These are phyloP conservation scores for Solanum hybrid DNA, from an alignment of 305 asterid species.

Conservation along the genomic window DNA sequence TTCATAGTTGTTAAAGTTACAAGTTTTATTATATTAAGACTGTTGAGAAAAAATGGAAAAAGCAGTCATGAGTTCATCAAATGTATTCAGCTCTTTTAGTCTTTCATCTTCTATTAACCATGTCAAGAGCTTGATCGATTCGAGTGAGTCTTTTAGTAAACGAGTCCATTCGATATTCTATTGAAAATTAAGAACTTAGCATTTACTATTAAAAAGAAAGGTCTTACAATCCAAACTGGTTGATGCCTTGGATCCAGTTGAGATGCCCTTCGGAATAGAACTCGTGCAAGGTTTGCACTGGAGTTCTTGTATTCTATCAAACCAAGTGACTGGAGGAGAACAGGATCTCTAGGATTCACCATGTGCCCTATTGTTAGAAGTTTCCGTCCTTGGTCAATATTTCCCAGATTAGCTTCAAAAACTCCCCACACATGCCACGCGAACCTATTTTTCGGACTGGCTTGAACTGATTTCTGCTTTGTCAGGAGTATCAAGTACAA, in stretches of 20 bases:
- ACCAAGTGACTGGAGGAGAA: conserved; percentile 84
- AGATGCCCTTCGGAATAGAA: conserved; percentile 67
- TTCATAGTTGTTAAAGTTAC: background rate
- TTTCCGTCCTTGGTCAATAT: conserved; percentile 62
- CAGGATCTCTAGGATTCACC: conserved; percentile 91
- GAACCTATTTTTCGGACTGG: conserved; percentile 93
- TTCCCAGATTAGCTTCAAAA: conserved; percentile 69
- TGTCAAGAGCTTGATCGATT: background rate
- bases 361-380: conserved; percentile 83
- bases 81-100: background rate
- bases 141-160: background rate
- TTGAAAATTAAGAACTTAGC: background rate
- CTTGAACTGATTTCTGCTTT: conserved; percentile 80
- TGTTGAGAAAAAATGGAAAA: background rate
- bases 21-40: background rate
- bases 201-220: background rate
- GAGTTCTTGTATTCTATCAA: conserved; percentile 70
- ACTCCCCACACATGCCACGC: conserved; percentile 99
- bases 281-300: conserved; percentile 71
- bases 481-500: conserved; percentile 1
- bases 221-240: conserved; percentile 92
- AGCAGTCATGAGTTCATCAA: background rate
- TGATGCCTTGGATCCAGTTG: conserved; percentile 83
- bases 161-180: background rate
- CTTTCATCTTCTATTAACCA: background rate